phyloP scores from a whole-genome alignment of 495 filamentous ascomycete species.

The Aspergillus egyptiacus region DNA sequence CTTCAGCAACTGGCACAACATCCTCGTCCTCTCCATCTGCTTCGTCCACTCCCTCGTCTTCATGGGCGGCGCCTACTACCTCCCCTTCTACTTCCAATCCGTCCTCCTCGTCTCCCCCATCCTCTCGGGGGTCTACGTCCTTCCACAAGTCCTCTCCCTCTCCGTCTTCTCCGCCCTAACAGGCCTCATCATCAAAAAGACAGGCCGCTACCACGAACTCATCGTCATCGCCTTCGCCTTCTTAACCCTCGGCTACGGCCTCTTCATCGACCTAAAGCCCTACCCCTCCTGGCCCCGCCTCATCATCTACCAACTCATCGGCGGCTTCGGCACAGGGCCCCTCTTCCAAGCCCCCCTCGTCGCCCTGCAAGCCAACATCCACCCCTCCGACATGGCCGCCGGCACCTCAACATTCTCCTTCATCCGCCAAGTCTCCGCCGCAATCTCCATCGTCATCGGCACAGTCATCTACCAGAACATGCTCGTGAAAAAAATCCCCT shows the following conservation, averaged over 20 bases:
- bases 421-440: constrained; percentile 44
- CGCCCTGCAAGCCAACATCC: constrained; percentile 50
- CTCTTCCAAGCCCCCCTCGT: constrained; percentile 55
- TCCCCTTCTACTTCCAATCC: constrained; percentile 74
- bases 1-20: constrained; percentile 54
- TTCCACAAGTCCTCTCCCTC: constrained; percentile 67
- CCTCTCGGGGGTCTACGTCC: constrained; percentile 69
- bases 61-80: constrained; percentile 66
- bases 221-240: constrained; percentile 47
- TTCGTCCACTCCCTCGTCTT: constrained; percentile 69
- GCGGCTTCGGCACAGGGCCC: constrained; percentile 50
- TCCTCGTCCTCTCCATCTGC: constrained; percentile 50
- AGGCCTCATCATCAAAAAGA: constrained; percentile 69
- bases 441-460: constrained; percentile 51
- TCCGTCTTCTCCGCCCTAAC: constrained; percentile 58
- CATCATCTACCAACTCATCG: constrained; percentile 49
- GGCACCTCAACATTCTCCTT: constrained; percentile 50
- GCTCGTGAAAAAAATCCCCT: constrained; percentile 37
- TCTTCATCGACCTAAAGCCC: constrained; percentile 44
- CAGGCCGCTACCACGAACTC: constrained; percentile 46
- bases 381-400: constrained; percentile 46
- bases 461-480: constrained; percentile 54
- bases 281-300: constrained; percentile 47
- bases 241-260: constrained; percentile 50
- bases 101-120: constrained; percentile 69